A percentile compares a stretch with the other conserved stretches of the same genome.
phyloP scores from a whole-genome alignment of 495 filamentous ascomycete genomes.

The Trichoderma virens region DNA sequence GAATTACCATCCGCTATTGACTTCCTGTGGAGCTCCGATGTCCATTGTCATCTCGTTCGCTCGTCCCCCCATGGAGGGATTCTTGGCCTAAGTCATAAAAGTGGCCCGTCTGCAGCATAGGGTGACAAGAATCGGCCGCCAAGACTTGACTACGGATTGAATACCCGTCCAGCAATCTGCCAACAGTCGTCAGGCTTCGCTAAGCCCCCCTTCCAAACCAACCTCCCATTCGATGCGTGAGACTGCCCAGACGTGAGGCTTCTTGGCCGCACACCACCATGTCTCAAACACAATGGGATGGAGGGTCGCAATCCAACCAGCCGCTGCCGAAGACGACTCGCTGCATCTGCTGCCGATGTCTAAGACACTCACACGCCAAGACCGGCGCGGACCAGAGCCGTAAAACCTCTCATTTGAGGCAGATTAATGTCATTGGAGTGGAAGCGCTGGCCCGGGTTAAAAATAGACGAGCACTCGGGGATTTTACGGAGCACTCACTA shows the following conservation, averaged over 20 bases:
- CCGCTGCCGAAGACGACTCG: not conserved
- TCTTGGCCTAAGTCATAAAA: constrained; percentile 6
- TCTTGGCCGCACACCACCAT: not conserved
- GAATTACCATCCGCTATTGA: not conserved
- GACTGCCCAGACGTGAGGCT: not conserved
- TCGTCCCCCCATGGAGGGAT: not conserved
- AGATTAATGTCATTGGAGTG: no score
- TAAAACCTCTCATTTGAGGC: no score
- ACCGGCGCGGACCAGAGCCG: not conserved
- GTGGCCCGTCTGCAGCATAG: not conserved
- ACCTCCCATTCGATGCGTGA: not conserved
- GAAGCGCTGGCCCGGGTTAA: not conserved
- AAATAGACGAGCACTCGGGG: not conserved
- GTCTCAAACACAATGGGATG: not conserved
- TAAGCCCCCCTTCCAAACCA: not conserved
- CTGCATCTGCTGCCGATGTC: not conserved
- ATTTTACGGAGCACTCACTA: not conserved
- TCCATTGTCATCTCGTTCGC: constrained; percentile 6
- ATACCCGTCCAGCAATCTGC: not conserved
- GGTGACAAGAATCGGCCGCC: not conserved
- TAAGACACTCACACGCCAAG: not conserved
- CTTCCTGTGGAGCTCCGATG: not conserved
- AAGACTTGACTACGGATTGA: not conserved
- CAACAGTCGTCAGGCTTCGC: not conserved
- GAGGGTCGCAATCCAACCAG: not conserved